Conservation (phyloP, 164 flowering plant genomes). For the Annona cherimola region DNA sequence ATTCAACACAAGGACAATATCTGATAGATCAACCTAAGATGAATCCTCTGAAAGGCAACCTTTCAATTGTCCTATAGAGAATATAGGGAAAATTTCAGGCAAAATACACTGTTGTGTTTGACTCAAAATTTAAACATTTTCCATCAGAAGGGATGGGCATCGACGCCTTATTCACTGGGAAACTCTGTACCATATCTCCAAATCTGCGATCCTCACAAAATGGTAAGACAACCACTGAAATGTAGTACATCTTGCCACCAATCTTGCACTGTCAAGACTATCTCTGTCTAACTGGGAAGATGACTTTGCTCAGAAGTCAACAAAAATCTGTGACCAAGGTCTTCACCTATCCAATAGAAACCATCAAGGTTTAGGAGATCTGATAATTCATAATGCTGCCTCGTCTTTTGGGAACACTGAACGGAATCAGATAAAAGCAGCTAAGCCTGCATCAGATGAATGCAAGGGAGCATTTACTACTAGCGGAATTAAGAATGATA, state of each 20-base stretch:
- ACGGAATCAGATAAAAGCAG: constrained; percentile 15
- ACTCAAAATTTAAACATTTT: constrained; percentile 14
- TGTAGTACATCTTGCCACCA: constrained; percentile 28
- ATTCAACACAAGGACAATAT: constrained; percentile 3
- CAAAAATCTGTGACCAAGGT: background rate
- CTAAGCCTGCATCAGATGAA: constrained; percentile 19
- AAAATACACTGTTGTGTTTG: constrained; percentile 41
- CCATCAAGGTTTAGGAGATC: background rate
- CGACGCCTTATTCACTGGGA: constrained; percentile 39
- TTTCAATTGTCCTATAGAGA: constrained; percentile 11
- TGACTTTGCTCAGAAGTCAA: constrained; percentile 4
- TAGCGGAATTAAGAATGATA: constrained; percentile 18
- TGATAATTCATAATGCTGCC: background rate
- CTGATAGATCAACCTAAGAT: constrained; percentile 13
- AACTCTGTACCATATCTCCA: constrained; percentile 17
- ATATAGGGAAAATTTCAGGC: constrained; percentile 22
- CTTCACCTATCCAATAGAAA: background rate
- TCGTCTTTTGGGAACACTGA: constrained; percentile 18
- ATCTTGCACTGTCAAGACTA: constrained; percentile 1
- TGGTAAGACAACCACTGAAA: constrained; percentile 5
- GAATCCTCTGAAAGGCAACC: constrained; percentile 12
- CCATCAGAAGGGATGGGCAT: constrained; percentile 34
- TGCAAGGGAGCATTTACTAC: constrained; percentile 12
- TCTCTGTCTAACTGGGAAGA: constrained; percentile 6
- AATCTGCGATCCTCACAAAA: constrained; percentile 8